Conservation (phyloP, 352 stramenopile genomes). For the Phytopythium kandeliae region DNA sequence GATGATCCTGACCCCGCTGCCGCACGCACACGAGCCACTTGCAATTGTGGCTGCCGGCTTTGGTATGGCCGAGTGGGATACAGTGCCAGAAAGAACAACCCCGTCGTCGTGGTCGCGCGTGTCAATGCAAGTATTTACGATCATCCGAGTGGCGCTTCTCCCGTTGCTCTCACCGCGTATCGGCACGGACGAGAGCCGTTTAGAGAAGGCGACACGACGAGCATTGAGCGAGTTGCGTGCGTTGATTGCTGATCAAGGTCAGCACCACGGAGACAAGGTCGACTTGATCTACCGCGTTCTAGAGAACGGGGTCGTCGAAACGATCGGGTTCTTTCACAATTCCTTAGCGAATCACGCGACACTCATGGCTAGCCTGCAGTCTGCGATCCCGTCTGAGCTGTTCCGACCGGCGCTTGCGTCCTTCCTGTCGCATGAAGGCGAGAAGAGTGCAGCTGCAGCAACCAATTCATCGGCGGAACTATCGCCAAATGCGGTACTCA, state of each 20-base stretch:
- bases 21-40: slow-evolving; percentile 13
- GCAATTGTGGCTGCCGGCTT: slow-evolving; percentile 18
- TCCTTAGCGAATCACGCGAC: slow-evolving; percentile 11
- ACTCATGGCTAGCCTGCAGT: slow-evolving; percentile 21
- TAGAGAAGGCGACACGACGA: background rate
- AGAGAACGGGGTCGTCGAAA: slow-evolving; percentile 21
- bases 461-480: background rate
- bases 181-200: background rate
- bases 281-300: slow-evolving; percentile 9
- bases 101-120: slow-evolving; percentile 9
- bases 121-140: slow-evolving; percentile 28
- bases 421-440: background rate
- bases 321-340: slow-evolving; percentile 23
- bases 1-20: slow-evolving; percentile 14
- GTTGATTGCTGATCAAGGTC: background rate
- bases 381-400: slow-evolving; percentile 19
- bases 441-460: background rate
- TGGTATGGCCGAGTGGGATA: slow-evolving; percentile 13
- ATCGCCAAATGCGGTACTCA: slow-evolving; percentile 10
- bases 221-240: background rate
- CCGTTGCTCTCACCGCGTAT: slow-evolving; percentile 16
- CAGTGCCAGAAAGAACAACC: slow-evolving; percentile 5
- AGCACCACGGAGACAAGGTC: background rate
- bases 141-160: slow-evolving; percentile 23
- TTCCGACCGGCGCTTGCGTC: slow-evolving; percentile 12